phyloP scores from a whole-genome alignment of 2,329 filamentous ascomycete genomes.

The Botrytis fabae region DNA sequence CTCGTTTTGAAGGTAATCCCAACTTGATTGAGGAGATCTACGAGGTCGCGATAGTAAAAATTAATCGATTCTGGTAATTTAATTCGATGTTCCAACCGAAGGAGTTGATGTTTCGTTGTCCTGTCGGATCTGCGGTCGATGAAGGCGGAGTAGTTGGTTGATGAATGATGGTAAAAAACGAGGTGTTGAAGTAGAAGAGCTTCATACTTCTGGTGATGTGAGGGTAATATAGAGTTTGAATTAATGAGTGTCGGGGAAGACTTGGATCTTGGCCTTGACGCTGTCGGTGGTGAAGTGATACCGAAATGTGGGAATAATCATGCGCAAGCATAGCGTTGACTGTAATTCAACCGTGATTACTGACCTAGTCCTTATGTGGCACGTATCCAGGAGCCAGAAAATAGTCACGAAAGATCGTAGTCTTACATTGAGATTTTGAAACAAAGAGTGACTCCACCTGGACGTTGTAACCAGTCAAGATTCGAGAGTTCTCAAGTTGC shows the following conservation, averaged over 20 bases:
- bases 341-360: not conserved
- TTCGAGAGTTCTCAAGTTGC: not conserved
- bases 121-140: not conserved
- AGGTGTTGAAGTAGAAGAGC: not conserved
- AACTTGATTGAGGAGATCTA: too few species aligned
- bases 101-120: too few species aligned
- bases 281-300: not conserved
- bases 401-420: not conserved
- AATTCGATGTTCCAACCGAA: too few species aligned
- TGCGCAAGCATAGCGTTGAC: not conserved
- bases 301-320: not conserved
- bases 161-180: not conserved
- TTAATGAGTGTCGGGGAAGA: not conserved
- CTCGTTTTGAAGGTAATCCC: too few species aligned
- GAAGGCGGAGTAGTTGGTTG: not conserved
- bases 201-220: accelerated
- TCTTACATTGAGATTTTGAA: not conserved
- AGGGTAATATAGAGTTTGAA: not conserved
- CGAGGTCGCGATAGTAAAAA: too few species aligned
- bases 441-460: not conserved
- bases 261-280: not conserved
- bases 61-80: too few species aligned
- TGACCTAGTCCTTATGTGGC: not conserved
- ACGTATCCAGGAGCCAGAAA: not conserved
- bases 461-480: not conserved